These are phyloP conservation scores for Emergomyces pasteurianus DNA, from an alignment of 2,329 filamentous ascomycete species.

Conservation along the genomic window DNA sequence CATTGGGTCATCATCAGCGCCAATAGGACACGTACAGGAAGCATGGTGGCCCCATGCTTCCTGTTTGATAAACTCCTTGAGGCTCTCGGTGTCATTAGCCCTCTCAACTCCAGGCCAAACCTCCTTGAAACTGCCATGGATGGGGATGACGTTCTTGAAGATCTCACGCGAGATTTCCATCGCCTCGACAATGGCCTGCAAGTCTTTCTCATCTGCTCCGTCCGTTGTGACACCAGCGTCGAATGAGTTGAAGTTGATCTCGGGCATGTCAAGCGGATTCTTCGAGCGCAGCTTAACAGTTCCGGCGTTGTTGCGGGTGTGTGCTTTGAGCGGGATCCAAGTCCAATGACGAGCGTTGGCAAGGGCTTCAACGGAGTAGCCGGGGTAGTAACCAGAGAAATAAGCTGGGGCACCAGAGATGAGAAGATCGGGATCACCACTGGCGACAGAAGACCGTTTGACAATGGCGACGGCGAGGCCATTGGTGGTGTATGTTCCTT, in stretches of 20 bases:
- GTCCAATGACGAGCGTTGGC: slow-evolving; percentile 33
- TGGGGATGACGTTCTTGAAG: slow-evolving; percentile 28
- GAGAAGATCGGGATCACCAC: slow-evolving; percentile 42
- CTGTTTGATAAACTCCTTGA: slow-evolving; percentile 39
- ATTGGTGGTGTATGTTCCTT: slow-evolving; percentile 34
- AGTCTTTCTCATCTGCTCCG: slow-evolving; percentile 37
- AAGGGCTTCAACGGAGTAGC: slow-evolving; percentile 32
- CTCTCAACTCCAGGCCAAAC: slow-evolving; percentile 30
- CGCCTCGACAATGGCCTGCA: slow-evolving; percentile 44
- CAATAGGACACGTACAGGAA: slow-evolving; percentile 44
- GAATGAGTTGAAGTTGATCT: slow-evolving; percentile 52
- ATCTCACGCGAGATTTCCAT: slow-evolving; percentile 41
- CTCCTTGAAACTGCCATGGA: slow-evolving; percentile 33
- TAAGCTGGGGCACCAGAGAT: slow-evolving; percentile 43
- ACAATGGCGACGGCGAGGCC: slow-evolving; percentile 41
- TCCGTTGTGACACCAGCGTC: slow-evolving; percentile 35
- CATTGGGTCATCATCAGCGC: slow-evolving; percentile 40
- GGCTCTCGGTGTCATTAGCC: slow-evolving; percentile 31
- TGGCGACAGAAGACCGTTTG: slow-evolving; percentile 25
- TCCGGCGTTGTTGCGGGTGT: slow-evolving; percentile 51
- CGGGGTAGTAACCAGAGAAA: slow-evolving; percentile 46
- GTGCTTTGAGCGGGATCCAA: slow-evolving; percentile 47
- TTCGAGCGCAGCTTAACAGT: slow-evolving; percentile 48
- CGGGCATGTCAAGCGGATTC: slow-evolving; percentile 52
- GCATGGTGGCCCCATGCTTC: slow-evolving; percentile 48